Percentiles rank a stretch among this genome's conserved stretches.
phyloP scores from a whole-genome alignment of 805 yeast genomes.

The Yarrowia hollandica region DNA sequence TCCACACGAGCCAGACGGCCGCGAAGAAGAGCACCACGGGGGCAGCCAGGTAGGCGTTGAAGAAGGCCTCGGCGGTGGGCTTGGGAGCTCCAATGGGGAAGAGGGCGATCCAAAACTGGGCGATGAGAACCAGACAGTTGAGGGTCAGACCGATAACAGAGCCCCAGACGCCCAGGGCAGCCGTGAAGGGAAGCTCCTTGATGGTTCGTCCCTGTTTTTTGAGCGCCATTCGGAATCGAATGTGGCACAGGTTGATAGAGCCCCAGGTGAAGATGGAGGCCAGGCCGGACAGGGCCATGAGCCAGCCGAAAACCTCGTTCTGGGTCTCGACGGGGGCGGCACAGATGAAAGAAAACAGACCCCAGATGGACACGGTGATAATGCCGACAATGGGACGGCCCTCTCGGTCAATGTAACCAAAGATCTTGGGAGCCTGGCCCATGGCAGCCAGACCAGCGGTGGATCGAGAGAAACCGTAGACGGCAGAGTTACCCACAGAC shows the following conservation, averaged over 20 bases:
- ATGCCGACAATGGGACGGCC: constrained; percentile 81
- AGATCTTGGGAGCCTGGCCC: constrained; percentile 59
- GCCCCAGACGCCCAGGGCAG: constrained; percentile 65
- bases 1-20: constrained; percentile 51
- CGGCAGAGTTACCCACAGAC: constrained; percentile 73
- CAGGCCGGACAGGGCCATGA: constrained; percentile 68
- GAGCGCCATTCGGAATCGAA: constrained; percentile 64
- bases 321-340: constrained; percentile 52
- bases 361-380: constrained; percentile 48
- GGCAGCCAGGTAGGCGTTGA: constrained; percentile 53
- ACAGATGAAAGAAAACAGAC: constrained; percentile 60
- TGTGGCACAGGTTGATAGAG: constrained; percentile 62
- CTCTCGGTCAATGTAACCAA: constrained; percentile 68
- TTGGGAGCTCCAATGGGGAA: constrained; percentile 57
- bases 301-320: constrained; percentile 59
- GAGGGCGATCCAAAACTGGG: constrained; percentile 77
- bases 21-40: constrained; percentile 47
- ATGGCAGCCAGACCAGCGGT: constrained; percentile 66
- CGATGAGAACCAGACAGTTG: constrained; percentile 57
- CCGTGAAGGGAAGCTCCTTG: constrained; percentile 61
- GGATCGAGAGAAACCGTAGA: constrained; percentile 69
- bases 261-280: constrained; percentile 76
- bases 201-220: constrained; percentile 56
- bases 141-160: constrained; percentile 59
- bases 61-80: constrained; percentile 45